phyloP scores from a whole-genome alignment of 352 stramenopile genomes.

The Phytophthora podocarpi region DNA sequence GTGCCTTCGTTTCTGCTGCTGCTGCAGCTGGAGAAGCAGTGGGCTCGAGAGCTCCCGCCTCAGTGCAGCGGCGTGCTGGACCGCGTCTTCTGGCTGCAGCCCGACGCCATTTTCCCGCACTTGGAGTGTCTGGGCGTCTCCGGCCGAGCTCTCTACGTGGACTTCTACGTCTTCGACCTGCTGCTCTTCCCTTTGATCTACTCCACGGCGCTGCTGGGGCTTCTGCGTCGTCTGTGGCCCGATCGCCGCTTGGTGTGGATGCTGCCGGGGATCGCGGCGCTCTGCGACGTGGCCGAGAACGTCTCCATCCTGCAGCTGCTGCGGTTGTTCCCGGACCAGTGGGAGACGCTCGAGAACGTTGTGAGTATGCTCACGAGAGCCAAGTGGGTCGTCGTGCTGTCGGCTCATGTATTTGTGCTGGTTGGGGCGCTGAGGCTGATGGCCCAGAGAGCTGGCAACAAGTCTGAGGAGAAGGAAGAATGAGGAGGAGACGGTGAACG shows the following conservation, averaged over 20 bases:
- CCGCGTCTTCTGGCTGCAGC: conserved; percentile 35
- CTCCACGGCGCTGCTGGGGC: conserved; percentile 29
- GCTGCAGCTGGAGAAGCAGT: conserved; percentile 32
- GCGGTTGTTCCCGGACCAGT: conserved; percentile 36
- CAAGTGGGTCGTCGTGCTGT: conserved; percentile 45
- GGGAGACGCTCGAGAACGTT: conserved; percentile 29
- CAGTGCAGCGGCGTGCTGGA: conserved; percentile 48
- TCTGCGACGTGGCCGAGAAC: conserved; percentile 55
- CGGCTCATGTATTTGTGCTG: conserved; percentile 25
- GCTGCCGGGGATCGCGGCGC: conserved; percentile 36
- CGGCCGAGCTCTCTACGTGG: conserved; percentile 42
- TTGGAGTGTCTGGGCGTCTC: conserved; percentile 40
- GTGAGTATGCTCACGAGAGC: conserved; percentile 37
- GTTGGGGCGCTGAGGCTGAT: conserved; percentile 13
- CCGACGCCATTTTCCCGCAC: conserved; percentile 37
- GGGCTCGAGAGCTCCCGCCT: conserved; percentile 36
- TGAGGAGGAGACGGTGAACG: conserved; percentile 5
- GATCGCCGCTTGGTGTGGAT: conserved; percentile 7
- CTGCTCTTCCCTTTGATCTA: conserved; percentile 59
- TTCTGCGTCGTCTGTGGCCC: conserved; percentile 41
- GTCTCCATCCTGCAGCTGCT: conserved; percentile 46
- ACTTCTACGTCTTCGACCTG: conserved; percentile 56
- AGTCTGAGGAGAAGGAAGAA: conserved; percentile 10
- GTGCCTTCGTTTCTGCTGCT: conserved; percentile 48
- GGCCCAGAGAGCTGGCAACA: neutral